Evolutionary conservation across 306 rosid species (phyloP), one percentile per base, ranked within the genome.

Genomic region (Alnus rubra): DNA sequence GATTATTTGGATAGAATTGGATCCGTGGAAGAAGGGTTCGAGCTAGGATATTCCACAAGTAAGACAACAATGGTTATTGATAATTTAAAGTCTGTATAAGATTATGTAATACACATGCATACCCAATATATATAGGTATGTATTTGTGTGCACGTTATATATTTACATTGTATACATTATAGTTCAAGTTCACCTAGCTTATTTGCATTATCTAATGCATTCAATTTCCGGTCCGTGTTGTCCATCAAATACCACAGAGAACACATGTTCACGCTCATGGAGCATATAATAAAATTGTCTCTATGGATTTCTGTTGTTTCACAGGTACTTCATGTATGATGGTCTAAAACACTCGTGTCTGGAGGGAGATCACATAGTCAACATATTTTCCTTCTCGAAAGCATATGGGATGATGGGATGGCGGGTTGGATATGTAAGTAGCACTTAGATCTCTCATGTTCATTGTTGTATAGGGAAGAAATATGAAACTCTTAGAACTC

Each of bases 341-440:
- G 98, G 84, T 78, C 84, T 90, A 60, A 91, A 92, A 78, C 98
- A 95, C 84, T 39, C 90, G 55, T 95, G 98, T 74, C 35, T 95
- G 53, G 98, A 95, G 87, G 98, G 96, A 79, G 75, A 91, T 91
- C 98, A 95, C 80, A 73, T 93, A 69, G 91, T 93, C 72, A 95
- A 95, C 71, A 80, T 95, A 74, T 95, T 95, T 81, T 95, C 99
- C 63, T 95, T 95, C 84, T 95, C 99, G 0, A 95, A 95, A 86
- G 96, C 99, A 18, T 91, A 93, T 73, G 99, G 99, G 76, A 95
- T 95, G 99, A 95, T 95, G 99, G 99, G 99, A 71, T 96, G 99
- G 99, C 91, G 99, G n/a, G 88, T 96, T 53, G 99, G 99, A 85
- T 96, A 96, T 71, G 99, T 96, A 88, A 93, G 97, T 75, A 23